phyloP scores from a whole-genome alignment of 2,329 filamentous ascomycete species.

The Ophiocordyceps camponoti-rufipedis region DNA sequence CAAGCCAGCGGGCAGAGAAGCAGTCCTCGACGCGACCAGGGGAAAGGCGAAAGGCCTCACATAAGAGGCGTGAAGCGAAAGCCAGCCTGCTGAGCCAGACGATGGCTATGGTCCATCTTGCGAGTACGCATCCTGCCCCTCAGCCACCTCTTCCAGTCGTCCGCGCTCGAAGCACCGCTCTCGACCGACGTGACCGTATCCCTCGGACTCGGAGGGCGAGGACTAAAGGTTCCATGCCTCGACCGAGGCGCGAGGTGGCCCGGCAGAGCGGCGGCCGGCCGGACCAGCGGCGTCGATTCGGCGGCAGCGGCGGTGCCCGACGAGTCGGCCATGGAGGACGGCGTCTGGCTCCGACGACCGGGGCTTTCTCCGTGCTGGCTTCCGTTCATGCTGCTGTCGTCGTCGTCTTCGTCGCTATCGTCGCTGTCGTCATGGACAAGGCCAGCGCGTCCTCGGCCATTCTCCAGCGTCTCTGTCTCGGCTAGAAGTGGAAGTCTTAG shows the following conservation, averaged over 20 bases:
- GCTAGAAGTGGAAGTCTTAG: no score
- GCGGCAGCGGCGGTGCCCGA: not conserved
- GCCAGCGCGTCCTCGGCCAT: no score
- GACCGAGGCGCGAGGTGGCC: not conserved
- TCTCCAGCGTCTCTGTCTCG: no score
- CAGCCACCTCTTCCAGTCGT: conserved; percentile 30
- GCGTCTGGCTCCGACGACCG: not conserved
- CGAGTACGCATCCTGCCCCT: conserved; percentile 35
- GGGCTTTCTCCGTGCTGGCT: not conserved
- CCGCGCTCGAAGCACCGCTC: conserved; percentile 14
- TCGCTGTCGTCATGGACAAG: no score
- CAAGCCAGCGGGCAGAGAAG: not conserved
- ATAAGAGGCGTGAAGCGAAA: conserved; percentile 56
- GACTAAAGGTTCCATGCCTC: conserved; percentile 58
- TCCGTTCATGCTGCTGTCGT: not conserved
- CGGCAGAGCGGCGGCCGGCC: not conserved
- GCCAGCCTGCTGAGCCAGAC: conserved; percentile 54
- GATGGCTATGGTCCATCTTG: conserved; percentile 55
- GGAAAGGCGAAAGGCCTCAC: conserved; percentile 25
- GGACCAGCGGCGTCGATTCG: not conserved
- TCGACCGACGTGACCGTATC: conserved; percentile 10
- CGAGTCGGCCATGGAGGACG: not conserved
- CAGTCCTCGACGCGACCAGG: no score
- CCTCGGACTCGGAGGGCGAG: conserved; percentile 34
- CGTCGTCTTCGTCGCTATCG: no score